Base-by-base conservation (phyloP, 177 flowering plant species). In the Tripterygium wilfordii region DNA sequence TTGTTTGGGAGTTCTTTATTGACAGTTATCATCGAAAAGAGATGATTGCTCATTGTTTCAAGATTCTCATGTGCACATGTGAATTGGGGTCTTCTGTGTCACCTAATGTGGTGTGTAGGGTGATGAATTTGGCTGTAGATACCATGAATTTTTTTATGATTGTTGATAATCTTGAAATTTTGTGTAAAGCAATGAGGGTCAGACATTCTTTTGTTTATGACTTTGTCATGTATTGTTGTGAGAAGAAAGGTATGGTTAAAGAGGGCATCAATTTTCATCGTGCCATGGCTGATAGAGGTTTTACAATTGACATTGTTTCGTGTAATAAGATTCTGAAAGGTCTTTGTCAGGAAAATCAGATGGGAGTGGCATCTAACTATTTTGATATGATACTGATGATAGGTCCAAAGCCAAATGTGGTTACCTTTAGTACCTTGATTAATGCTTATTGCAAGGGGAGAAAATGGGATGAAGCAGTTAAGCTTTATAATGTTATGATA, bases 401-500 rank as follows among this genome's bases (percentile, higher is more conserved):
- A 35, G 77, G 83, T 40, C 83, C 74, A 0, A 42, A 39, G 15
- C 80, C 86, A 22, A 70, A 36, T 54, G 53, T 72, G 48, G 70
- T 70, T 48, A 65, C 77, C 1, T 75, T 69, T 51, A 68, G 78
- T 38, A 68, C 64, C 17, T 35, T 75, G 64, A 70, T 77, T 48
- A 46, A 62, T 42, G 64, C 58, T 4, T 66, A 48, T 22, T 68
- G 72, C 21, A 66, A 72, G 47, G 68, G 48, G 10, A 36, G 48
- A 27, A 60, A 53, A 40, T 37, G 70, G 52, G 67, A 64, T 16
- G 62, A 63, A 41, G 86, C 80, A 40, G 53, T 72, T 59, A 53
- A 52, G 36, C 39, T 77, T 55, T 72, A 63, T 38, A 47, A 60
- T 41, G 12, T 45, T n/a, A 72, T 77, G 80, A 16, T 48, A 8